Evolutionary conservation across 345 rosid species (phyloP).

Genomic region (Pistacia atlantica): DNA sequence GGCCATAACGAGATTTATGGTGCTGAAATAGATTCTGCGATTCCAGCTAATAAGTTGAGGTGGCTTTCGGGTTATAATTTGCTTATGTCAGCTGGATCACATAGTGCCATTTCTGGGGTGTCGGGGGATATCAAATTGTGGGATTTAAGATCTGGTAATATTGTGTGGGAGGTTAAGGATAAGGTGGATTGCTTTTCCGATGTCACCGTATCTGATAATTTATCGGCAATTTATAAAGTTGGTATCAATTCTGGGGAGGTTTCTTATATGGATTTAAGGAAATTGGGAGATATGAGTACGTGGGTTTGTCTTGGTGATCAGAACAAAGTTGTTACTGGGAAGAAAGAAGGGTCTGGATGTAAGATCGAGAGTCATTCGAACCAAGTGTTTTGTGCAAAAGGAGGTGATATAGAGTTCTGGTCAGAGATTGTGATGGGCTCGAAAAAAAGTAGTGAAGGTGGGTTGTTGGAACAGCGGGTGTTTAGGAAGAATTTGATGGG

Average conservation of each 20-base stretch:
- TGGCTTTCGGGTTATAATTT: conserved; percentile 67
- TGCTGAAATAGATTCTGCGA: conserved; percentile 69
- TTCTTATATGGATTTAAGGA: conserved; percentile 65
- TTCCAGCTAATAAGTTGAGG: conserved; percentile 78
- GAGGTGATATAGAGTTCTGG: conserved; percentile 73
- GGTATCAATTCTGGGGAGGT: conserved; percentile 83
- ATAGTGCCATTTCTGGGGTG: conserved; percentile 80
- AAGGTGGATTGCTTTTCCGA: conserved; percentile 82
- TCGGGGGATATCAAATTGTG: conserved; percentile 68
- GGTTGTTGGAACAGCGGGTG: conserved; percentile 45
- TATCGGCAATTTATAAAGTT: conserved; percentile 70
- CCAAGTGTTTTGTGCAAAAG: conserved; percentile 79
- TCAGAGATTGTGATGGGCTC: conserved; percentile 70
- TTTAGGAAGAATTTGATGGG: conserved; percentile 76
- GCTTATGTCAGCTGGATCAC: conserved; percentile 90
- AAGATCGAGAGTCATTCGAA: conserved; percentile 77
- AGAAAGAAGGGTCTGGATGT: conserved; percentile 79
- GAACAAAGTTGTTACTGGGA: conserved; percentile 56
- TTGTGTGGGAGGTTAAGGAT: conserved; percentile 80
- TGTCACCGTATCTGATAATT: conserved; percentile 65
- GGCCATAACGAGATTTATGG: conserved; percentile 76
- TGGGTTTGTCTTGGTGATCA: conserved; percentile 75
- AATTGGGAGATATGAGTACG: conserved; percentile 41
- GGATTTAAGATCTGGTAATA: conserved; percentile 79
- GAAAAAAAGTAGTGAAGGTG: conserved; percentile 37